Percentiles rank a stretch among this genome's conserved stretches.
Evolutionary conservation across 1,284 basidiomycete species (phyloP).

Genomic region (Caloboletus firmus): DNA sequence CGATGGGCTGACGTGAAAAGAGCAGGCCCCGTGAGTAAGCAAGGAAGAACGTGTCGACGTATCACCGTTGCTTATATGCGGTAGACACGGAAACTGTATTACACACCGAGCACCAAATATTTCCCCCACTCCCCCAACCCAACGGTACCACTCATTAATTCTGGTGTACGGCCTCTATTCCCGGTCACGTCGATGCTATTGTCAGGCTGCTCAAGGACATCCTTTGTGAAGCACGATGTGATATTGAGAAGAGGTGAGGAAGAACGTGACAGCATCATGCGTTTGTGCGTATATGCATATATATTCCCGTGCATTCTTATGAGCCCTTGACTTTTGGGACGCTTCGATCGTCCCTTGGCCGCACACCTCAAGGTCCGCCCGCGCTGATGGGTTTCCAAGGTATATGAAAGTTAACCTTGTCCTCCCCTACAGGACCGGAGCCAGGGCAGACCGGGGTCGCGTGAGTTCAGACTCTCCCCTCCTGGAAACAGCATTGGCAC

Average conservation of each 20-base stretch:
- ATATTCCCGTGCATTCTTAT: conserved; percentile 4
- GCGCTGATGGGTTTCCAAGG: not conserved
- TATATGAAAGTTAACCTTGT: conserved; percentile 20
- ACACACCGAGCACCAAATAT: not conserved
- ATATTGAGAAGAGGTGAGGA: not conserved
- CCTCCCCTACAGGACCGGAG: not conserved
- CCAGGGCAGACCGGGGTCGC: not conserved
- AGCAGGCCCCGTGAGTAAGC: not conserved
- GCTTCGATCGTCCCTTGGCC: conserved; percentile 7
- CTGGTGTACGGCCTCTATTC: not conserved
- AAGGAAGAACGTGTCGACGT: not conserved
- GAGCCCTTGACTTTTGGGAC: not conserved
- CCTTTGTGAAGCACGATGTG: not conserved
- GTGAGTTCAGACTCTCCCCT: not conserved
- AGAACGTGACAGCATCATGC: conserved; percentile 2
- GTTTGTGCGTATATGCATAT: not conserved
- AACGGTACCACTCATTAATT: no score
- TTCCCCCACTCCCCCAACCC: no score
- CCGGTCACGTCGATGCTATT: not conserved
- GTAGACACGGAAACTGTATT: no score
- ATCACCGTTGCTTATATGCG: not conserved
- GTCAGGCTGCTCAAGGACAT: not conserved
- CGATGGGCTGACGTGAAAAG: not conserved
- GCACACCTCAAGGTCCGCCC: conserved; percentile 19
- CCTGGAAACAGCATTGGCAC: not conserved